Conservation (phyloP, 2,329 filamentous ascomycete genomes). For the Talaromyces sp. region DNA sequence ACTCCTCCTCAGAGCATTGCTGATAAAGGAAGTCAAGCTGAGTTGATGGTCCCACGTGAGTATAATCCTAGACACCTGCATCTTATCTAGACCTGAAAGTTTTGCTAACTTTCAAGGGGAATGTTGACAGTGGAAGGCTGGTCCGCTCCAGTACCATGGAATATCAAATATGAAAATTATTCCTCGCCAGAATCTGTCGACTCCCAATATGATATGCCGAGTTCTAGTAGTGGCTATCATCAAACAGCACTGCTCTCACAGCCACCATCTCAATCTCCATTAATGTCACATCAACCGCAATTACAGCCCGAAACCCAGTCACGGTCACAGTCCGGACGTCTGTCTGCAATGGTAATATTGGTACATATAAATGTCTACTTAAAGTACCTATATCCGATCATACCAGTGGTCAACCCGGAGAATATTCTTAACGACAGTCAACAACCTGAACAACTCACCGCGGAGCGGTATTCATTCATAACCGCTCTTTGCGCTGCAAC, state of each 20-base stretch:
- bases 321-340: conserved; percentile 24
- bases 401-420: conserved; percentile 41
- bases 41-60: conserved; percentile 15
- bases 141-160: conserved; percentile 28
- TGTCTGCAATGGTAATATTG: conserved; percentile 34
- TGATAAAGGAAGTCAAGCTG: conserved; percentile 8
- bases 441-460: conserved; percentile 53
- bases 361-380: conserved; percentile 42
- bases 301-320: conserved; percentile 9
- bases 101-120: background rate
- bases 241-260: background rate
- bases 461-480: conserved; percentile 41
- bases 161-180: conserved; percentile 29
- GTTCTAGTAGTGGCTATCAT: background rate
- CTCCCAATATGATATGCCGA: conserved; percentile 29
- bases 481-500: conserved; percentile 43
- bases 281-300: background rate
- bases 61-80: background rate
- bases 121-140: conserved; percentile 15
- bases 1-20: conserved; percentile 9
- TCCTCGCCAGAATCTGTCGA: conserved; percentile 36
- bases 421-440: conserved; percentile 36
- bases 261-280: background rate
- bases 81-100: background rate
- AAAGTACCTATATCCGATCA: conserved; percentile 44